Conservation (phyloP, 2,329 filamentous ascomycete species). For the Emergomyces pasteurianus region DNA sequence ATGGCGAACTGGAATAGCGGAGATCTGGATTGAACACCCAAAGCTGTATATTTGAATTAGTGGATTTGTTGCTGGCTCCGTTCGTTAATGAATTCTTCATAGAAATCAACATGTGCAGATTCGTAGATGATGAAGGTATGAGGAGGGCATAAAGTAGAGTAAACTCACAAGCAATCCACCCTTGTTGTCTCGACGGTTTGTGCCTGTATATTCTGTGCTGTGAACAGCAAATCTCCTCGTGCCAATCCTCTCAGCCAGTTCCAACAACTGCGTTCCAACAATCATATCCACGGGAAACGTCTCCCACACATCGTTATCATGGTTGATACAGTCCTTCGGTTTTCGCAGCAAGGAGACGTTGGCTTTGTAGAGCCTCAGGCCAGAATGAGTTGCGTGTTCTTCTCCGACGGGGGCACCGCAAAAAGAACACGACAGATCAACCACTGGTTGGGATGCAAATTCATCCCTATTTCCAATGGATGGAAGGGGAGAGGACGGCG, state of each 20-base stretch:
- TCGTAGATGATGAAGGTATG: not conserved
- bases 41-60: constrained; percentile 17
- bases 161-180: constrained; percentile 27
- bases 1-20: constrained; percentile 40
- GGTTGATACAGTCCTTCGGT: constrained; percentile 9
- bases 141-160: not conserved
- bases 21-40: constrained; percentile 53
- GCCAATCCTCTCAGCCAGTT: constrained; percentile 44
- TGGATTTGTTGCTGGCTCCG: not conserved
- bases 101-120: not conserved
- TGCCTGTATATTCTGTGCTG: constrained; percentile 13
- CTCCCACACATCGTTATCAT: constrained; percentile 21
- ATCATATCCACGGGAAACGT: constrained; percentile 25
- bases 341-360: constrained; percentile 23
- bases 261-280: constrained; percentile 44
- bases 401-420: constrained; percentile 24
- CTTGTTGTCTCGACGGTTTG: constrained; percentile 5
- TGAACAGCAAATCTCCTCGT: constrained; percentile 45
- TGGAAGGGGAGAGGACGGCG: not conserved
- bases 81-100: not conserved
- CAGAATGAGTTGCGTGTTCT: constrained; percentile 23
- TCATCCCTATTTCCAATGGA: constrained; percentile 11
- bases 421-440: constrained; percentile 18
- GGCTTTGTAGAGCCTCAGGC: constrained; percentile 39
- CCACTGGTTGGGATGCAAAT: constrained; percentile 21